Evolutionary conservation across 257 asterid species (phyloP).

Genomic region (Nicotiana noctiflora): DNA sequence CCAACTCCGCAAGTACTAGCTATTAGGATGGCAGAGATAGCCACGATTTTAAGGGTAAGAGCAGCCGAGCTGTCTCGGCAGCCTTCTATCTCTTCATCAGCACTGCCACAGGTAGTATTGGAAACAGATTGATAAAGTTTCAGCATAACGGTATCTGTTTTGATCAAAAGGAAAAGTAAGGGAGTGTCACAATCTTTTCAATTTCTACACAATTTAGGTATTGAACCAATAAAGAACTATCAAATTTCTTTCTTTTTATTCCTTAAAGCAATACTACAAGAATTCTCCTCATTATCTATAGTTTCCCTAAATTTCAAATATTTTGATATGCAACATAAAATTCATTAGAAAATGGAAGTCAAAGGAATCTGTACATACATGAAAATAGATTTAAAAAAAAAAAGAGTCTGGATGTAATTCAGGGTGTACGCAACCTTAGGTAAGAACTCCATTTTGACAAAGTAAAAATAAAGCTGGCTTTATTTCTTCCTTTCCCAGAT

Average conservation of each 20-base stretch:
- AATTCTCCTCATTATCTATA: background rate
- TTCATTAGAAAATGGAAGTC: background rate
- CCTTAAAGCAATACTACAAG: background rate
- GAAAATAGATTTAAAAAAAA: background rate
- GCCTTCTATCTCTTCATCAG: slow-evolving; percentile 27
- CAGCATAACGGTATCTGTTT: slow-evolving; percentile 49
- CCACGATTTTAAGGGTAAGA: slow-evolving; percentile 58
- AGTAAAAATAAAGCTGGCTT: background rate
- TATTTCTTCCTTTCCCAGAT: background rate
- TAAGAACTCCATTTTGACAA: background rate
- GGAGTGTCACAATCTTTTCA: slow-evolving; percentile 5
- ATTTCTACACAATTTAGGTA: background rate
- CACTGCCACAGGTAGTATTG: slow-evolving; percentile 32
- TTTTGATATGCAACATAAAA: background rate
- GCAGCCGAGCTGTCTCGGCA: slow-evolving; percentile 64
- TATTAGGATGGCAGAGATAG: slow-evolving; percentile 62
- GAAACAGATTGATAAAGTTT: slow-evolving; percentile 53
- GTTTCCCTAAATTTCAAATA: background rate
- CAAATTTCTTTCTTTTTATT: background rate
- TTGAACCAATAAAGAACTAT: background rate
- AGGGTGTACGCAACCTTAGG: background rate
- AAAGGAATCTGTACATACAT: background rate
- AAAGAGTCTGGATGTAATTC: background rate
- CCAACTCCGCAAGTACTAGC: slow-evolving; percentile 82
- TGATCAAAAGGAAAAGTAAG: slow-evolving; percentile 21